Evolutionary conservation across 768 basidiomycete species (phyloP), one percentile per base, ranked within the genome.

Genomic region (Cystobasidium ongulense): DNA sequence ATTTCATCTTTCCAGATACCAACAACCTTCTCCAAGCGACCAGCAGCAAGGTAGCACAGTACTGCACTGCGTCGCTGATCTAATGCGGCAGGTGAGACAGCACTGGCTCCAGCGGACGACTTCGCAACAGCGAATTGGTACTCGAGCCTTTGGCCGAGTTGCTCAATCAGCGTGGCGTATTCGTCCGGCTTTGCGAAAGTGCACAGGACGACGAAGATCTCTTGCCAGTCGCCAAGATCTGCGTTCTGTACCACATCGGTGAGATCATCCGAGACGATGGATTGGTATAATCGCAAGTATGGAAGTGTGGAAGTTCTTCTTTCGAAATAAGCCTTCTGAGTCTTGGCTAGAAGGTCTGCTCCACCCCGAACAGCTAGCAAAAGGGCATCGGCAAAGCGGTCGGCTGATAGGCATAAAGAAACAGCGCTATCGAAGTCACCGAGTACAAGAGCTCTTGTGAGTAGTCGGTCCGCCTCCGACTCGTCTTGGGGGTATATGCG

Each of bases 351-450:
- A 21, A 98, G 87, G 35, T 91, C 92, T 0, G 88, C 85, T 0
- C 93, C 92, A 21, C 94, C 95, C 3, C 90, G 89, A 21, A 90
- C 92, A 35, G 96, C 92, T 15, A 98, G 86, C 15, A 99, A 84
- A 64, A 98, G 89, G 0, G 96, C 96, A 79, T 99, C 96, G 0
- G 96, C 94, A 78, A 87, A 97, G 35, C 94, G 86, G 63, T 92
- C 90, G 0, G 88, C 86, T 0, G 91, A 89, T 18, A 98, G 85
- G 80, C 94, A 96, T 1, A 98, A 84, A 1, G 90, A 88, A 21
- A 98, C 96, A 0, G 96, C 95, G 18, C 88, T 89, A 77, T 87
- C 86, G 76, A 97, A 98, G 81, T 99, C 94, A n/a, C 96, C 95
- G 11, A 98, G 84, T 1, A 99, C 92, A 43, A 98, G 85, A 1